These are phyloP conservation scores for Venustampulla echinocandica DNA, from an alignment of 495 filamentous ascomycete species.

Conservation along the genomic window DNA sequence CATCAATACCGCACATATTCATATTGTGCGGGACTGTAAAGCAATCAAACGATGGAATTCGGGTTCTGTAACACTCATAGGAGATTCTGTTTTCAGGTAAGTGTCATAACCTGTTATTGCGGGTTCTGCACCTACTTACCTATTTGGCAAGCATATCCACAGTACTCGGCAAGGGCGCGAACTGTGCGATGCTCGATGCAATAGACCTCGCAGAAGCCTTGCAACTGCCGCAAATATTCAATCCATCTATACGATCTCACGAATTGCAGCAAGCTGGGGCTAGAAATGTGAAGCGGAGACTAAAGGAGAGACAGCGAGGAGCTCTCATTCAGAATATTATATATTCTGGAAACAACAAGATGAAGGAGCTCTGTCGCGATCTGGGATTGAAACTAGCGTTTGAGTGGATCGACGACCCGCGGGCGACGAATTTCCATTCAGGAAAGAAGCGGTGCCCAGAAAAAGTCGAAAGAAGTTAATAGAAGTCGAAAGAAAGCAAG, in stretches of 20 bases:
- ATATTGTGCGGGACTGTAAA: slow-evolving; percentile 14
- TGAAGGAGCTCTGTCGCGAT: slow-evolving; percentile 6
- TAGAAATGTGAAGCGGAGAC: slow-evolving; percentile 13
- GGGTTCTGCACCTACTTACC: background rate
- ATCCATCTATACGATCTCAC: background rate
- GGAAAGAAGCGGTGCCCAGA: background rate
- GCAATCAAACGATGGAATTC: slow-evolving; percentile 17
- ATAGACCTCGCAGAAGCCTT: slow-evolving; percentile 10
- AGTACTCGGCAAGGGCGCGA: slow-evolving; percentile 20
- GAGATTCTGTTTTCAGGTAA: slow-evolving; percentile 22
- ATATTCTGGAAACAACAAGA: slow-evolving; percentile 13
- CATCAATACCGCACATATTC: slow-evolving; percentile 16
- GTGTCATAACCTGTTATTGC: background rate
- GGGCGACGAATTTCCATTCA: slow-evolving; percentile 3
- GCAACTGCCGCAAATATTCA: background rate
- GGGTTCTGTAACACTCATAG: slow-evolving; percentile 13
- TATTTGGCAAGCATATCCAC: slow-evolving; percentile 15
- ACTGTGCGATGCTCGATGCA: slow-evolving; percentile 20
- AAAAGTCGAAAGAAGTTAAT: no score
- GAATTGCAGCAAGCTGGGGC: slow-evolving; percentile 1
- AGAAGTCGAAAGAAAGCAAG: no score
- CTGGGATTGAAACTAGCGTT: slow-evolving; percentile 9
- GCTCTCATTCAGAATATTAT: slow-evolving; percentile 14
- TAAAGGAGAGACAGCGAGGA: slow-evolving; percentile 9
- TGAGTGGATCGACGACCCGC: slow-evolving; percentile 11